phyloP scores from a whole-genome alignment of 2,329 filamentous ascomycete genomes.

The Cercospora sp. region DNA sequence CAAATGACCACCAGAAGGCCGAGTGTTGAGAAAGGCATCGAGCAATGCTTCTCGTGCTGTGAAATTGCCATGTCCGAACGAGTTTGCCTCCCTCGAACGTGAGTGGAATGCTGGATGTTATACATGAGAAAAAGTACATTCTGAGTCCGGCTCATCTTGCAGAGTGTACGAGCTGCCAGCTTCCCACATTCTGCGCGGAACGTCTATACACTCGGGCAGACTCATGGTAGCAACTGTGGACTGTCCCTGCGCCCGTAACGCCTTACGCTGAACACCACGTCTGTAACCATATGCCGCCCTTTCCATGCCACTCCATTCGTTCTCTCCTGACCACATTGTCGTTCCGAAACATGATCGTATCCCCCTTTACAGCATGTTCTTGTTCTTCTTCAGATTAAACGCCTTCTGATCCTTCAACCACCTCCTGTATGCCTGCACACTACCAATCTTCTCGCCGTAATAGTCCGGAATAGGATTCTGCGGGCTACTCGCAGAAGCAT shows the following conservation, averaged over 20 bases:
- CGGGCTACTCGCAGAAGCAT: conserved; percentile 83
- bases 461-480: conserved; percentile 95
- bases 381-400: conserved; percentile 84
- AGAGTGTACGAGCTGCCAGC: not conserved
- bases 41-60: not conserved
- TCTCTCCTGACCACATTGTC: not conserved
- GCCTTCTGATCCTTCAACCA: conserved; percentile 98
- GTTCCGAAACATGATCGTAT: not conserved
- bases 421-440: conserved; percentile 83
- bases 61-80: not conserved
- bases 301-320: not conserved
- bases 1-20: too few species aligned
- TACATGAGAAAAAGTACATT: not conserved
- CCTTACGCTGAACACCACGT: not conserved
- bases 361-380: conserved; percentile 56
- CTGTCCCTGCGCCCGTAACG: not conserved
- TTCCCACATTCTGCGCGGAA: not conserved
- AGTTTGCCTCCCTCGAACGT: too few species aligned
- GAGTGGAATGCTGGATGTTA: not conserved
- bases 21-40: too few species aligned
- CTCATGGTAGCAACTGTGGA: not conserved
- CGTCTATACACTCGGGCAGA: not conserved
- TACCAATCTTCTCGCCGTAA: conserved; percentile 97
- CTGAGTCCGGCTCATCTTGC: not conserved
- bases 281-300: not conserved